Evolutionary conservation across 1,284 basidiomycete species (phyloP), one percentile per base, ranked within the genome.

Genomic region (Exsudoporus floridanus): DNA sequence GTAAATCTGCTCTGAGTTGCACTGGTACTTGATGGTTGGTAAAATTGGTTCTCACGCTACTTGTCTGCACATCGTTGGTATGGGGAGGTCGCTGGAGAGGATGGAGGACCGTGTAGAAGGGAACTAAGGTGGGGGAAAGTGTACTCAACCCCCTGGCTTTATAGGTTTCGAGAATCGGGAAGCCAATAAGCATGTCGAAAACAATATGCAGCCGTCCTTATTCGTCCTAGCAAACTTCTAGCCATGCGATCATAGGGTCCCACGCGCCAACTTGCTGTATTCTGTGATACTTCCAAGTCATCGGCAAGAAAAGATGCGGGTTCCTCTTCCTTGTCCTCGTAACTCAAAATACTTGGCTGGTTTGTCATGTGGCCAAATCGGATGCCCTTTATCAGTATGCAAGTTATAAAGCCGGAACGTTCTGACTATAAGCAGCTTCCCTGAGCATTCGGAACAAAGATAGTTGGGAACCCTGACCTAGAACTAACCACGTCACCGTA

Each of bases 1-100:
- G 68, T 51, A 52, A 55, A 49, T 39, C 46, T 35, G 33, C 18
- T 42, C 42, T 59, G 38, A 67, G 59, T 50, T 40, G 21, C 33
- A 41, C 19, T 28, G 23, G 8, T 4, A 30, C 13, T 14, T 9
- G 19, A 31, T 23, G 36, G 44, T 21, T 23, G 27, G 56, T 7
- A 44, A 52, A 35, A 16, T 31, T 33, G 34, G 40, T 74, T 74
- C 57, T 74, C 45, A 83, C 81, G 81, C 79, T 66, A 82, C 69
- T 68, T 76, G 77, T 73, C 67, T 76, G 62, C 81, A 83, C 81
- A 83, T 83, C 49, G 28, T 54, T 44, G 42, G 16, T 28, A 39
- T 19, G 51, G 38, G 50, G 46, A 31, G 31, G 46, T 30, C 16
- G 27, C 33, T 47, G 49, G 43, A 43, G 31, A 28, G 13, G n/a